Evolutionary conservation across 208 protist species (phyloP).

Genomic region (Trypanosoma theileri): DNA sequence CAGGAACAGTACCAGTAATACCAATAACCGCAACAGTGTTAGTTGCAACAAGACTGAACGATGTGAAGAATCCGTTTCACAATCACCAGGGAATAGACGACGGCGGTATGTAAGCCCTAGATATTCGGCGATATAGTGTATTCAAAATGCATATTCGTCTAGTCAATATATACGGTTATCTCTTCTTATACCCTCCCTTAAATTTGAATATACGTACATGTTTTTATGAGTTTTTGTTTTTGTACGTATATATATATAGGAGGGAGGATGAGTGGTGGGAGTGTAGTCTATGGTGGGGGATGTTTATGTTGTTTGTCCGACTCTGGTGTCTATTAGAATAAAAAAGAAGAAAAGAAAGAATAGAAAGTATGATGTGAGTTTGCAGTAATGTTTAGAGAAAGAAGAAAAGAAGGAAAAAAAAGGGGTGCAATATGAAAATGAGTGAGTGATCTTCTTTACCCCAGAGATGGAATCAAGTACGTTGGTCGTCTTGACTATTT

Average conservation of each 20-base stretch:
- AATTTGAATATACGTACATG: slow-evolving; percentile 7
- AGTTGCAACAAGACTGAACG: neutral
- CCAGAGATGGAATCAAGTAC: no score
- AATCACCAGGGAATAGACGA: slow-evolving; percentile 5
- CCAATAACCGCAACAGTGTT: neutral
- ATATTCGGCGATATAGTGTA: slow-evolving; percentile 19
- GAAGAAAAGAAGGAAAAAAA: no score
- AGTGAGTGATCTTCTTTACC: no score
- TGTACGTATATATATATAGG: slow-evolving; percentile 4
- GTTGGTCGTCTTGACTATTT: no score
- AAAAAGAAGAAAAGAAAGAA: no score
- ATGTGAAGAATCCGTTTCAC: neutral
- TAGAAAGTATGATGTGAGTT: no score
- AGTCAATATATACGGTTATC: neutral
- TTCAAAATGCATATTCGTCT: neutral
- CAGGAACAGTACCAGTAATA: neutral
- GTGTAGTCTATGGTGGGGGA: no score
- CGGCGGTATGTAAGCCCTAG: neutral
- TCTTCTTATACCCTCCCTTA: neutral
- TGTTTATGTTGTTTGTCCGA: no score
- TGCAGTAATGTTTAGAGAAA: no score
- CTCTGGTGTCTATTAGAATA: no score
- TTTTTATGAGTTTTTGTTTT: neutral
- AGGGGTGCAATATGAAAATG: no score
- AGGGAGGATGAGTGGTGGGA: no score